Percentiles rank a stretch among this genome's conserved stretches.
phyloP scores from a whole-genome alignment of 805 yeast species.

The Wickerhamia fluorescens region DNA sequence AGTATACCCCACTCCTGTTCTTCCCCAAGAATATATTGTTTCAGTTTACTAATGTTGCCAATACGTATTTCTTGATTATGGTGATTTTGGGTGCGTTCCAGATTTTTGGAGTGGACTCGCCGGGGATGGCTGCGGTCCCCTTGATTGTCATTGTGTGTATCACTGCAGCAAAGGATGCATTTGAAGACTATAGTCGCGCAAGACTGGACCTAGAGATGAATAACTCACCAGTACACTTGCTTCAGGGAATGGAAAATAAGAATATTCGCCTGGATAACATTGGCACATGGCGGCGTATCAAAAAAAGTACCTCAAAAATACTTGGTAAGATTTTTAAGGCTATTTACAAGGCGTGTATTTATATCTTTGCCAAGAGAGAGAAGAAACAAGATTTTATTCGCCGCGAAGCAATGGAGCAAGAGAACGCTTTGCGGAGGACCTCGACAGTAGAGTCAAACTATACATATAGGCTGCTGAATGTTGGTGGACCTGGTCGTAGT shows the following conservation, averaged over 20 bases:
- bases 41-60: constrained; percentile 56
- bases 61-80: constrained; percentile 48
- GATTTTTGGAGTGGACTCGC: constrained; percentile 66
- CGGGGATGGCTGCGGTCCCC: constrained; percentile 75
- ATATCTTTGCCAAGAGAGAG: constrained; percentile 18
- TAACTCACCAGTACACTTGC: constrained; percentile 53
- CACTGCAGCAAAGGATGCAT: constrained; percentile 71
- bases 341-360: constrained; percentile 15
- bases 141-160: constrained; percentile 69
- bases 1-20: constrained; percentile 53
- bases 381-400: constrained; percentile 20
- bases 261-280: constrained; percentile 52
- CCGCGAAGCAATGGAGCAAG: constrained; percentile 16
- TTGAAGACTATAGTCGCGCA: constrained; percentile 68
- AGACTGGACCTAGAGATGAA: constrained; percentile 61
- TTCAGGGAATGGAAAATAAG: constrained; percentile 47
- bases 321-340: constrained; percentile 11
- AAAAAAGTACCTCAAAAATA: constrained; percentile 45
- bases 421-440: constrained; percentile 25
- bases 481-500: constrained; percentile 1
- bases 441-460: constrained; percentile 33
- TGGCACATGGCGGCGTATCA: constrained; percentile 61
- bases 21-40: constrained; percentile 48
- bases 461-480: constrained; percentile 10
- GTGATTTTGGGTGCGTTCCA: constrained; percentile 42